These are phyloP conservation scores for Zygnema circumcarinatum DNA, from an alignment of 139 green algal genomes.

Conservation along the genomic window DNA sequence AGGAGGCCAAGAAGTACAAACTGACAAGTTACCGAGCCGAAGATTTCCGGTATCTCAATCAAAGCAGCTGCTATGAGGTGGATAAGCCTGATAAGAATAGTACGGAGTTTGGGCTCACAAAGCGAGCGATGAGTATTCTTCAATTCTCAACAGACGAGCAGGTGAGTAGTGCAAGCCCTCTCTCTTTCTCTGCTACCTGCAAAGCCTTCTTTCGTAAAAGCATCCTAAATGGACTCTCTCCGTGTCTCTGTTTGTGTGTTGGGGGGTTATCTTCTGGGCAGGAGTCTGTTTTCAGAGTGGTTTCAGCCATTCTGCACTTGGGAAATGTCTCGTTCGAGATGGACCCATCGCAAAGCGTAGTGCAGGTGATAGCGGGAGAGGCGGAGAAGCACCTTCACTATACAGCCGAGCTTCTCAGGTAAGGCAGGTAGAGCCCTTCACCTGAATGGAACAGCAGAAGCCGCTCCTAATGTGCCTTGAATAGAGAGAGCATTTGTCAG, in stretches of 20 bases:
- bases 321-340: constrained; percentile 37
- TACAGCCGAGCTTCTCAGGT: not conserved
- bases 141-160: constrained; percentile 77
- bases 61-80: constrained; percentile 57
- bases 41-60: constrained; percentile 54
- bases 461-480: too few relatives aligned
- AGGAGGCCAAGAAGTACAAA: constrained; percentile 19
- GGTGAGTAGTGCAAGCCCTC: too few relatives aligned
- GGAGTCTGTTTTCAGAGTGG: constrained; percentile 68
- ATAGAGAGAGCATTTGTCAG: too few relatives aligned
- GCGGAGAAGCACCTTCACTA: not conserved
- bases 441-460: too few relatives aligned
- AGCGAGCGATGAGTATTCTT: constrained; percentile 89
- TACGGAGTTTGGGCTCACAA: constrained; percentile 75
- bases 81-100: constrained; percentile 70
- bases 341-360: not conserved
- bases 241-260: too few relatives aligned
- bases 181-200: too few relatives aligned
- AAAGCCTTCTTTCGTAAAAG: too few relatives aligned
- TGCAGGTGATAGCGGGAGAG: not conserved
- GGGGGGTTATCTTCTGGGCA: too few relatives aligned
- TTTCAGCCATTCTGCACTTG: constrained; percentile 55
- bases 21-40: constrained; percentile 29
- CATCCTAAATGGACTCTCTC: too few relatives aligned
- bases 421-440: not conserved